phyloP scores from a whole-genome alignment of 331 rosid genomes.

The Pyrus hybrid region DNA sequence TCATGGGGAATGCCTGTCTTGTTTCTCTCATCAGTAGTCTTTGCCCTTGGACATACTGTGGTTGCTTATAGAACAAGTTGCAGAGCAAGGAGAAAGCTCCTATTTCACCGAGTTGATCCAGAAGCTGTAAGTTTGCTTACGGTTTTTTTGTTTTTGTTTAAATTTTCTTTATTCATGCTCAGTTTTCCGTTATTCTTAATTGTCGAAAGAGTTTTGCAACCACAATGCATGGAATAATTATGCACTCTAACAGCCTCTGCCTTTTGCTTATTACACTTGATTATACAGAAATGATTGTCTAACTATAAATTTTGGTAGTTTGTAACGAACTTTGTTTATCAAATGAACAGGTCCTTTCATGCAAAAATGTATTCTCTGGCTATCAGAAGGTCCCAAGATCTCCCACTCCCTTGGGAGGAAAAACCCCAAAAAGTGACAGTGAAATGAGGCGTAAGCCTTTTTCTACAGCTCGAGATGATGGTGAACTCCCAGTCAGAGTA shows the following conservation, averaged over 20 bases:
- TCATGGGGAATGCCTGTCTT: slow-evolving; percentile 99
- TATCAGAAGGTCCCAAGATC: slow-evolving; percentile 92
- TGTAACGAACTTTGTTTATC: slow-evolving; percentile 4
- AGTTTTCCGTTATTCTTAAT: not conserved
- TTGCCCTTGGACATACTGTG: slow-evolving; percentile 92
- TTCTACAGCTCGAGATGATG: slow-evolving; percentile 47
- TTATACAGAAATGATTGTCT: not conserved
- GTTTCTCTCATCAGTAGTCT: slow-evolving; percentile 86
- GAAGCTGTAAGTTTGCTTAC: slow-evolving; percentile 63
- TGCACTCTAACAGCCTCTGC: not conserved
- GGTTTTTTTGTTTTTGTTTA: not conserved
- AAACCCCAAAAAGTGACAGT: slow-evolving; percentile 87
- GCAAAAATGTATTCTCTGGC: slow-evolving; percentile 81
- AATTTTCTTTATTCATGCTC: not conserved
- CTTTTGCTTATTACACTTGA: not conserved
- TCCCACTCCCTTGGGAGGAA: slow-evolving; percentile 73
- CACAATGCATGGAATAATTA: not conserved
- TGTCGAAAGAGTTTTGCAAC: not conserved
- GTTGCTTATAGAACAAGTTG: slow-evolving; percentile 98
- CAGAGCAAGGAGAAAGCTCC: slow-evolving; percentile 86
- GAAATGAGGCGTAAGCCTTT: slow-evolving; percentile 71
- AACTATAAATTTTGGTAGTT: not conserved
- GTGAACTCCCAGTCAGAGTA: slow-evolving; percentile 60
- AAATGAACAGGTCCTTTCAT: slow-evolving; percentile 67
- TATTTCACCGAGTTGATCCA: slow-evolving; percentile 84